phyloP scores from a whole-genome alignment of 2,329 filamentous ascomycete genomes.

The Hirsutella rhossiliensis region DNA sequence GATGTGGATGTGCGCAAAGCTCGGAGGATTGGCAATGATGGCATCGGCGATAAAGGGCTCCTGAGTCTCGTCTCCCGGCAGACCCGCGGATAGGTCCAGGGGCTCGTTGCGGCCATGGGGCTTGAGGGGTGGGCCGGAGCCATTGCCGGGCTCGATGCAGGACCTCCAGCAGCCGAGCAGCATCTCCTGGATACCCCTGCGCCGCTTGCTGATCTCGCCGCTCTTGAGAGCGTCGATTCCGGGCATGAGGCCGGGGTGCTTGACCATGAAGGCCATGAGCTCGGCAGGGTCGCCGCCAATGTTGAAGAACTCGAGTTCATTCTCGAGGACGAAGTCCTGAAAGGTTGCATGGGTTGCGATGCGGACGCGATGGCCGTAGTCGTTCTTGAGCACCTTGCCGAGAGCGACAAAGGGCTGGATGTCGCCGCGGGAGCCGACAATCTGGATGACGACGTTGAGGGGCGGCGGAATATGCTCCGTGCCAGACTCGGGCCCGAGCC shows the following conservation, averaged over 20 bases:
- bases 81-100: constrained; percentile 21
- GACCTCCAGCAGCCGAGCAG: constrained; percentile 80
- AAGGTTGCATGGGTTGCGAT: constrained; percentile 64
- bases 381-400: constrained; percentile 50
- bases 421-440: constrained; percentile 63
- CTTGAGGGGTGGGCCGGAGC: constrained; percentile 35
- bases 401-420: constrained; percentile 66
- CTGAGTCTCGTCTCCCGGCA: constrained; percentile 27
- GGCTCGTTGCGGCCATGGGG: constrained; percentile 35
- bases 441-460: constrained; percentile 62
- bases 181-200: constrained; percentile 66
- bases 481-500: constrained; percentile 49
- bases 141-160: constrained; percentile 69
- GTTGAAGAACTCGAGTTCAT: constrained; percentile 62
- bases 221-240: constrained; percentile 64
- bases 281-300: constrained; percentile 67
- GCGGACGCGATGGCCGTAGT: constrained; percentile 59
- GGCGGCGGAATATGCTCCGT: constrained; percentile 45
- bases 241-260: constrained; percentile 77
- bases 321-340: constrained; percentile 53
- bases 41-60: constrained; percentile 72
- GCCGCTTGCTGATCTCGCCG: constrained; percentile 64
- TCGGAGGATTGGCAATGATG: constrained; percentile 69
- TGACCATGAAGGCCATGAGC: constrained; percentile 85
- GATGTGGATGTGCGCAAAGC: constrained; percentile 64